Percentiles rank a stretch among this genome's conserved stretches.
Evolutionary conservation across 345 rosid species (phyloP).

Genomic region (Pugionium cornutum): DNA sequence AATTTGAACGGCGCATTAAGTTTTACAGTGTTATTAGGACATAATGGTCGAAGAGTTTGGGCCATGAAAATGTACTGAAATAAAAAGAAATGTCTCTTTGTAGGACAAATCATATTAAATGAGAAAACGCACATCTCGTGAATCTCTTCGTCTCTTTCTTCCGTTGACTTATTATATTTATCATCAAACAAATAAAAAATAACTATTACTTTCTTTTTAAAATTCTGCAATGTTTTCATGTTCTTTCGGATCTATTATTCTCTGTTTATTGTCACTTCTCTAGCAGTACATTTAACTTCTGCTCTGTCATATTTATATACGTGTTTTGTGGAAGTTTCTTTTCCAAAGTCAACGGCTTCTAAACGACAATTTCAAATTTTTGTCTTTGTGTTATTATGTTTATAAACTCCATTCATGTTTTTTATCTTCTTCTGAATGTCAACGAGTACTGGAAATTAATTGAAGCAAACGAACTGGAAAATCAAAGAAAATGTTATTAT

Average conservation of each 20-base stretch:
- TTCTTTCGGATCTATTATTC: slow-evolving; percentile 36
- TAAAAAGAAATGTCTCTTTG: slow-evolving; percentile 35
- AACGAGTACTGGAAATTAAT: slow-evolving; percentile 25
- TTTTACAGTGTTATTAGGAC: slow-evolving; percentile 13
- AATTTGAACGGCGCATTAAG: no score
- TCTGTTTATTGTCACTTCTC: slow-evolving; percentile 37
- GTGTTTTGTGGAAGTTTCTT: slow-evolving; percentile 38
- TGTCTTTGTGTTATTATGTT: slow-evolving; percentile 8
- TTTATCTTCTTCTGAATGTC: slow-evolving; percentile 24
- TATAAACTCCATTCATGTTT: slow-evolving; percentile 14
- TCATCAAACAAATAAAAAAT: no score
- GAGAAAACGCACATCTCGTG: slow-evolving; percentile 40
- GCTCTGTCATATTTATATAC: slow-evolving; percentile 28
- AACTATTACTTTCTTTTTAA: no score
- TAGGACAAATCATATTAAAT: slow-evolving; percentile 31
- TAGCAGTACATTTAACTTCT: slow-evolving; percentile 31
- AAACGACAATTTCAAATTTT: slow-evolving; percentile 33
- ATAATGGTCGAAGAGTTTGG: slow-evolving; percentile 38
- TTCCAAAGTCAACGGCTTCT: slow-evolving; percentile 34
- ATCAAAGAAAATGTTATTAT: no score
- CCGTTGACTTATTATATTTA: slow-evolving; percentile 41
- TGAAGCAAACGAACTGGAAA: slow-evolving; percentile 19
- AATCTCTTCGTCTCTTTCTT: slow-evolving; percentile 39
- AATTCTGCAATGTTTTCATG: slow-evolving; percentile 11
- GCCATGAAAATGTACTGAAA: slow-evolving; percentile 32